Percentiles rank a stretch among this genome's conserved stretches.
These are phyloP conservation scores for Scutellaria barbata DNA, from an alignment of 257 asterid genomes.

Conservation along the genomic window DNA sequence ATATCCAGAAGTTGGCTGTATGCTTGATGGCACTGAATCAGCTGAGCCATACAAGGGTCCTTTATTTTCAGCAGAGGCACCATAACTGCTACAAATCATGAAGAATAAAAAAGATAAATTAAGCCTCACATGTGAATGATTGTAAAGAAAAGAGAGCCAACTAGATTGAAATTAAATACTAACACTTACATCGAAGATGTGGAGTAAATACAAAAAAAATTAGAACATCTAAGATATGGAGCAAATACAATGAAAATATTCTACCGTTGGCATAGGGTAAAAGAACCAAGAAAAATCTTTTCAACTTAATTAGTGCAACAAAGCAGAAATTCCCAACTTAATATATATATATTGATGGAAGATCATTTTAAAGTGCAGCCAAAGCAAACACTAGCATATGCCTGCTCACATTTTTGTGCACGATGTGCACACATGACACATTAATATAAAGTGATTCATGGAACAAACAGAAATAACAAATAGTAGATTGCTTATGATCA, in stretches of 20 bases:
- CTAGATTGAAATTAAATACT: neutral
- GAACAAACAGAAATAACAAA: conserved; percentile 10
- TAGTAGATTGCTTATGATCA: conserved; percentile 11
- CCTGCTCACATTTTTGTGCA: neutral
- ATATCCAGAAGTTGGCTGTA: conserved; percentile 56
- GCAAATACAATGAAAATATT: neutral
- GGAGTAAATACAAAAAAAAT: neutral
- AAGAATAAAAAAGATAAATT: conserved; percentile 14
- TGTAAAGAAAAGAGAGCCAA: neutral
- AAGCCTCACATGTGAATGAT: neutral
- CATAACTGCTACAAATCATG: conserved; percentile 53
- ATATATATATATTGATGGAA: neutral
- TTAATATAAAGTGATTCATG: conserved; percentile 8
- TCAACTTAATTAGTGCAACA: conserved; percentile 13
- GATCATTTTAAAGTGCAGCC: conserved; percentile 5
- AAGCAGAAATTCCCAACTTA: neutral
- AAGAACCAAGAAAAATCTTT: neutral
- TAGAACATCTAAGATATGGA: conserved; percentile 17
- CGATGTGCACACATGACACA: neutral
- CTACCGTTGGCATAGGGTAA: neutral
- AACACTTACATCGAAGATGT: conserved; percentile 15
- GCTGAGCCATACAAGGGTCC: conserved; percentile 42
- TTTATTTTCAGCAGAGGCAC: conserved; percentile 54
- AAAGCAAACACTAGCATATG: neutral
- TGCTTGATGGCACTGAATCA: conserved; percentile 53